A percentile compares a stretch with the other conserved stretches of the same genome.
phyloP scores from a whole-genome alignment of 2,329 filamentous ascomycete species.

The Pleoardoris graminearum region DNA sequence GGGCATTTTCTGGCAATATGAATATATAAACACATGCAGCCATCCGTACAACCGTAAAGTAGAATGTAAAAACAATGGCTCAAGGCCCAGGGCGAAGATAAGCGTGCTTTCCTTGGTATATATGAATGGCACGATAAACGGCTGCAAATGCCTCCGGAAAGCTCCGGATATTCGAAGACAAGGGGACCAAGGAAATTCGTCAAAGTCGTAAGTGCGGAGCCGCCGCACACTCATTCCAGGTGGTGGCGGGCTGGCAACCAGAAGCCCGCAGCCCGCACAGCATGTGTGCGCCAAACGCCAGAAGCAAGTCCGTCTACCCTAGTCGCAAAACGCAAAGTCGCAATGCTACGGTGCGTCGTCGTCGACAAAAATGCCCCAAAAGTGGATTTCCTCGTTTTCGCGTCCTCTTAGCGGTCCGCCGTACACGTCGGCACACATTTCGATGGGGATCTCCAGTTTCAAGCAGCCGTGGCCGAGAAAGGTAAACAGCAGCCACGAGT shows the following conservation, averaged over 20 bases:
- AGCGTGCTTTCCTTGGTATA: slow-evolving; percentile 3
- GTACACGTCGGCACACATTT: slow-evolving; percentile 44
- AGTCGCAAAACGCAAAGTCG: no score
- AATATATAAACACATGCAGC: not conserved
- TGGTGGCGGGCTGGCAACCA: slow-evolving; percentile 10
- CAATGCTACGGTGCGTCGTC: slow-evolving; percentile 31
- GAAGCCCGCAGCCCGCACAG: slow-evolving; percentile 14
- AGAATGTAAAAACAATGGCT: not conserved
- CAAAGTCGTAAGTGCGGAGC: slow-evolving; percentile 34
- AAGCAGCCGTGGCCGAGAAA: slow-evolving; percentile 42
- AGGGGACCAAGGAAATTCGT: slow-evolving; percentile 37
- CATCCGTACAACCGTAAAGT: slow-evolving; percentile 1
- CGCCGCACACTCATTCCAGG: slow-evolving; percentile 26
- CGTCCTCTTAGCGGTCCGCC: slow-evolving; percentile 34
- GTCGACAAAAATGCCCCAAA: slow-evolving; percentile 43
- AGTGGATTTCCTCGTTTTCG: slow-evolving; percentile 41
- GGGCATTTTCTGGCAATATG: not conserved
- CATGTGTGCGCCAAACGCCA: slow-evolving; percentile 37
- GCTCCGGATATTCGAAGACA: slow-evolving; percentile 9
- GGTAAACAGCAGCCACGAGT: slow-evolving; percentile 45
- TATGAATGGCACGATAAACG: slow-evolving; percentile 14
- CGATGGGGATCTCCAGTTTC: slow-evolving; percentile 42
- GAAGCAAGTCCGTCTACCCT: no score
- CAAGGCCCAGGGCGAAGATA: slow-evolving; percentile 7
- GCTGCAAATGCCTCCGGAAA: slow-evolving; percentile 7